phyloP scores from a whole-genome alignment of 352 stramenopile genomes.

The Pythium monospermum region DNA sequence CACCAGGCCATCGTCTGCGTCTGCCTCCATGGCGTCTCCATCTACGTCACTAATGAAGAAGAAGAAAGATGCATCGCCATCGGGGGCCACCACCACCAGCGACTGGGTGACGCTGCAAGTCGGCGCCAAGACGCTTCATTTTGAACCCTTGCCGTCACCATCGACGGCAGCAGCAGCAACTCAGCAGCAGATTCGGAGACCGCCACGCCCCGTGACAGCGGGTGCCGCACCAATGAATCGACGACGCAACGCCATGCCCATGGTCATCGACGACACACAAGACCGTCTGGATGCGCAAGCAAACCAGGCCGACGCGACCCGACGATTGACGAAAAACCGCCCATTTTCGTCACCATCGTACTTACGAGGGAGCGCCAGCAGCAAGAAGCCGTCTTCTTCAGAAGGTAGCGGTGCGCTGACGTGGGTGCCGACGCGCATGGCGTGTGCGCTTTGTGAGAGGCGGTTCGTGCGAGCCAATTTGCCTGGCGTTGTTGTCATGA shows the following conservation, averaged over 20 bases:
- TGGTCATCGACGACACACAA: conserved; percentile 11
- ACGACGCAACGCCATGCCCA: conserved; percentile 17
- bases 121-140: conserved; percentile 14
- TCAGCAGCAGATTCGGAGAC: too few relatives aligned
- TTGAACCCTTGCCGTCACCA: conserved; percentile 18
- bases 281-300: not conserved
- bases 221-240: not conserved
- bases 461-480: conserved; percentile 20
- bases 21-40: too few relatives aligned
- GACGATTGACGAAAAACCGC: not conserved
- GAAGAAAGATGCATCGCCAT: not conserved
- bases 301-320: not conserved
- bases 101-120: conserved; percentile 22
- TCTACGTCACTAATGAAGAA: too few relatives aligned
- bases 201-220: conserved; percentile 12
- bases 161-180: too few relatives aligned
- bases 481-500: conserved; percentile 25
- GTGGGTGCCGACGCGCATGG: conserved; percentile 19
- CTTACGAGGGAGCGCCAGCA: too few relatives aligned
- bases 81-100: not conserved
- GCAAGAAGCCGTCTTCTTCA: too few relatives aligned
- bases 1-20: too few relatives aligned
- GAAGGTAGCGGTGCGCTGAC: conserved; percentile 4
- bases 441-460: conserved; percentile 23
- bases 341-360: conserved; percentile 21